phyloP scores from a whole-genome alignment of 108 stramenopile species.

The Skeletonema potamos region DNA sequence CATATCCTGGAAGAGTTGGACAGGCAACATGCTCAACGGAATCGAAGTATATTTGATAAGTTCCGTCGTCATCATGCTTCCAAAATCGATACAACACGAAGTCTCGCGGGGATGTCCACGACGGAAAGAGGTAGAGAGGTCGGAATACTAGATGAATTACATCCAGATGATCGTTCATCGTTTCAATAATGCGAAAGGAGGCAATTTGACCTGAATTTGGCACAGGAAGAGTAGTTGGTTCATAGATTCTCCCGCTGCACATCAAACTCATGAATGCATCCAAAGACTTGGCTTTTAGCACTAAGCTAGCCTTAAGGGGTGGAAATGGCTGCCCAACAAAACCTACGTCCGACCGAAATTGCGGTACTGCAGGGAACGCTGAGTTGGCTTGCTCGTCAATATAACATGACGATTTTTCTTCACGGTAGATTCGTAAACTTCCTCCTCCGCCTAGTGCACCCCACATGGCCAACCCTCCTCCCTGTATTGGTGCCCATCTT shows the following conservation, averaged over 20 bases:
- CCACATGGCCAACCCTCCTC: slow-evolving; percentile 56
- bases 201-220: slow-evolving; percentile 73
- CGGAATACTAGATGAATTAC: slow-evolving; percentile 85
- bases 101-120: slow-evolving; percentile 91
- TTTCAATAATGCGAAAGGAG: slow-evolving; percentile 79
- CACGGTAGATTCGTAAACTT: slow-evolving; percentile 72
- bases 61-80: slow-evolving; percentile 88
- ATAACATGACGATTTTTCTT: slow-evolving; percentile 43
- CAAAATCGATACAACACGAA: slow-evolving; percentile 88
- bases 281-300: slow-evolving; percentile 64
- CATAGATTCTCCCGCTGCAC: slow-evolving; percentile 55
- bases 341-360: slow-evolving; percentile 33
- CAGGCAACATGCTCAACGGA: slow-evolving; percentile 76
- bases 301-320: slow-evolving; percentile 67
- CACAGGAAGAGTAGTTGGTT: slow-evolving; percentile 13
- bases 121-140: slow-evolving; percentile 82
- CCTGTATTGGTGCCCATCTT: slow-evolving; percentile 76
- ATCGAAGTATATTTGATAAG: slow-evolving; percentile 84
- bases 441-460: slow-evolving; percentile 59
- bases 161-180: slow-evolving; percentile 90
- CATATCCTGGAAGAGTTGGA: slow-evolving; percentile 69
- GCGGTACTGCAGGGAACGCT: slow-evolving; percentile 17
- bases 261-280: slow-evolving; percentile 89
- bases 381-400: neutral
- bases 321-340: slow-evolving; percentile 59